Conservation (phyloP, 2,329 filamentous ascomycete genomes). For the Graphiopsis chlorocephala region DNA sequence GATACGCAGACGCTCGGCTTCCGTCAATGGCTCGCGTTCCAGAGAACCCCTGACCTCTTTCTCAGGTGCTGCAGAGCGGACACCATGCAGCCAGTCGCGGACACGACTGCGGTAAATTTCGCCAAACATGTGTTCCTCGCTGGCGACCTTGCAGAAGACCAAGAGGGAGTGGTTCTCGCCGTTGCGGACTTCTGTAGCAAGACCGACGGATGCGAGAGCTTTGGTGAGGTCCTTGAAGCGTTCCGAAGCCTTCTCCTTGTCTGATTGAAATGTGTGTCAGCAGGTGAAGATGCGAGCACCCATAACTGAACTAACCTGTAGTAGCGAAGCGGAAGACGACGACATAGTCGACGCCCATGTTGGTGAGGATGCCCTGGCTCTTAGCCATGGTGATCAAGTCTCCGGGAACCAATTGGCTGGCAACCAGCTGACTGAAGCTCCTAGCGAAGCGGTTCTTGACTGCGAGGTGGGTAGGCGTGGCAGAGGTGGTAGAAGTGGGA, state of each 20-base stretch:
- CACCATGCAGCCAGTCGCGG: slow-evolving; percentile 90
- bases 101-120: slow-evolving; percentile 80
- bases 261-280: slow-evolving; percentile 41
- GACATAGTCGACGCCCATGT: slow-evolving; percentile 82
- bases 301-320: slow-evolving; percentile 51
- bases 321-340: slow-evolving; percentile 72
- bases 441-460: slow-evolving; percentile 19
- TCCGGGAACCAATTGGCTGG: slow-evolving; percentile 29
- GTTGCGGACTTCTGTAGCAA: slow-evolving; percentile 82
- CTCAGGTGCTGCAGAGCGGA: slow-evolving; percentile 72
- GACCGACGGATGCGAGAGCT: slow-evolving; percentile 72
- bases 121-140: slow-evolving; percentile 68
- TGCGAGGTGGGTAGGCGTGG: neutral
- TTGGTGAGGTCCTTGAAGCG: slow-evolving; percentile 76
- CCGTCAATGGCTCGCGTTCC: slow-evolving; percentile 71
- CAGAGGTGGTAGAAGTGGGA: neutral
- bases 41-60: slow-evolving; percentile 69
- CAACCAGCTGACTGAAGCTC: slow-evolving; percentile 31
- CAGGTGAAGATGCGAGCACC: neutral
- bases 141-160: slow-evolving; percentile 78
- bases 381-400: slow-evolving; percentile 30
- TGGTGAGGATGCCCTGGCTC: slow-evolving; percentile 42
- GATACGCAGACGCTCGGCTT: slow-evolving; percentile 82
- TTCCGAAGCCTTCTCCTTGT: slow-evolving; percentile 65
- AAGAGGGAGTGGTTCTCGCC: slow-evolving; percentile 73